These are phyloP conservation scores for Cymbopogon flexuosus DNA, from an alignment of 202 grass and related monocot species.

Conservation along the genomic window DNA sequence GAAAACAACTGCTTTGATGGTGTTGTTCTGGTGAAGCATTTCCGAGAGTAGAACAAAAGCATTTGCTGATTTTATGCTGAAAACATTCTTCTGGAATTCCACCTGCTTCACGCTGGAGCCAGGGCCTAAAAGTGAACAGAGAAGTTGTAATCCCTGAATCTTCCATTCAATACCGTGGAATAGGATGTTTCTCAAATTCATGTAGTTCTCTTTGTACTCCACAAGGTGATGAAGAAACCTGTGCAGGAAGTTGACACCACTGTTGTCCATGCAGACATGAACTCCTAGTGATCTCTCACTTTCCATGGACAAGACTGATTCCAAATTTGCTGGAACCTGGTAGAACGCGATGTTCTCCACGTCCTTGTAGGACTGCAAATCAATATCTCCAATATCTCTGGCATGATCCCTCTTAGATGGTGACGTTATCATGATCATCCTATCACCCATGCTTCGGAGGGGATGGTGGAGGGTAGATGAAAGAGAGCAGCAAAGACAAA, in stretches of 20 bases:
- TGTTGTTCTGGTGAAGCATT: slow-evolving; percentile 57
- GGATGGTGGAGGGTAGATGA: slow-evolving; percentile 25
- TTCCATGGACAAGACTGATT: slow-evolving; percentile 48
- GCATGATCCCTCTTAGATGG: slow-evolving; percentile 24
- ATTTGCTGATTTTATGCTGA: slow-evolving; percentile 41
- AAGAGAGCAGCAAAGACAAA: slow-evolving; percentile 21
- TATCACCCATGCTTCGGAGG: slow-evolving; percentile 14
- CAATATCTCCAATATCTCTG: slow-evolving; percentile 45
- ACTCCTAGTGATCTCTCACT: slow-evolving; percentile 64
- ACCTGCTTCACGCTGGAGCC: slow-evolving; percentile 57
- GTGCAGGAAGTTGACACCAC: slow-evolving; percentile 43
- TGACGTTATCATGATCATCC: slow-evolving; percentile 19
- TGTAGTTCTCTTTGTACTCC: slow-evolving; percentile 39
- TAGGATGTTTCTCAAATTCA: slow-evolving; percentile 52
- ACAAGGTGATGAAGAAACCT: slow-evolving; percentile 55
- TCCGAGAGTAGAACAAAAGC: slow-evolving; percentile 44
- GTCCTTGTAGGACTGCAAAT: slow-evolving; percentile 37
- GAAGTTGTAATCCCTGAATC: slow-evolving; percentile 35
- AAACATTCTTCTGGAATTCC: slow-evolving; percentile 75
- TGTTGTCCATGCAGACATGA: slow-evolving; percentile 41
- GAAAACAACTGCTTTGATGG: slow-evolving; percentile 58
- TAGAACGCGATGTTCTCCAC: slow-evolving; percentile 59
- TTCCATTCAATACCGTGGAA: slow-evolving; percentile 82
- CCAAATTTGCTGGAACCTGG: slow-evolving; percentile 35
- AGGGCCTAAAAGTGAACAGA: slow-evolving; percentile 45